phyloP scores from a whole-genome alignment of 164 flowering plant species.

The Sextonia rubra region DNA sequence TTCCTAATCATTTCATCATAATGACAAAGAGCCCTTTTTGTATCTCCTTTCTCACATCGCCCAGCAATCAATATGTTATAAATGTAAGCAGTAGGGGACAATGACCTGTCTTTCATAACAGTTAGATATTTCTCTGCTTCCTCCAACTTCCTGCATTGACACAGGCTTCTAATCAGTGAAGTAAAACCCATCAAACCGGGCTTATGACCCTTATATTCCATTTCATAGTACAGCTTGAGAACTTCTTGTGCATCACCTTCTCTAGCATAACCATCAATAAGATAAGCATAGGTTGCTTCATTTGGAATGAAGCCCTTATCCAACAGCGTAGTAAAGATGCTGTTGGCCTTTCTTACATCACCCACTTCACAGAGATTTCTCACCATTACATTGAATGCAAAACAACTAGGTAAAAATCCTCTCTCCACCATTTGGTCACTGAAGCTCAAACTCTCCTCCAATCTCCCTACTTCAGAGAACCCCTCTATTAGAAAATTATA shows the following conservation, averaged over 20 bases:
- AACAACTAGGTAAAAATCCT: constrained; percentile 52
- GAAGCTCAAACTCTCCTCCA: constrained; percentile 39
- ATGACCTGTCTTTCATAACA: constrained; percentile 41
- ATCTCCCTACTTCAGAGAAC: constrained; percentile 34
- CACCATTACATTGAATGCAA: constrained; percentile 53
- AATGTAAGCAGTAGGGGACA: constrained; percentile 20
- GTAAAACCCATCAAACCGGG: constrained; percentile 37
- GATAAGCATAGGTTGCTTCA: constrained; percentile 50
- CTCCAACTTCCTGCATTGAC: constrained; percentile 37
- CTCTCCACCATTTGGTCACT: constrained; percentile 52
- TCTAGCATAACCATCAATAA: constrained; percentile 56
- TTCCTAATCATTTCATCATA: constrained; percentile 37
- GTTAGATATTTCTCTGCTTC: constrained; percentile 59
- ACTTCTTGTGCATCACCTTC: constrained; percentile 40
- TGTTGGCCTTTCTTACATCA: constrained; percentile 43
- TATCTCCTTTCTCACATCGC: constrained; percentile 32
- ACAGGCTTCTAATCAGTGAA: constrained; percentile 40
- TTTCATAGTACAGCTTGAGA: constrained; percentile 71
- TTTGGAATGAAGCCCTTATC: constrained; percentile 65
- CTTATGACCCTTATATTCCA: constrained; percentile 44
- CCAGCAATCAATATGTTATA: constrained; percentile 38
- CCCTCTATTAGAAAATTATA: constrained; percentile 60
- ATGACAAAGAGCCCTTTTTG: constrained; percentile 26
- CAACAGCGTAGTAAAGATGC: constrained; percentile 45
- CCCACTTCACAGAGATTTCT: constrained; percentile 37